Evolutionary conservation across 169 alveolate genomes (phyloP).

Genomic region (Plasmodium reichenowi): DNA sequence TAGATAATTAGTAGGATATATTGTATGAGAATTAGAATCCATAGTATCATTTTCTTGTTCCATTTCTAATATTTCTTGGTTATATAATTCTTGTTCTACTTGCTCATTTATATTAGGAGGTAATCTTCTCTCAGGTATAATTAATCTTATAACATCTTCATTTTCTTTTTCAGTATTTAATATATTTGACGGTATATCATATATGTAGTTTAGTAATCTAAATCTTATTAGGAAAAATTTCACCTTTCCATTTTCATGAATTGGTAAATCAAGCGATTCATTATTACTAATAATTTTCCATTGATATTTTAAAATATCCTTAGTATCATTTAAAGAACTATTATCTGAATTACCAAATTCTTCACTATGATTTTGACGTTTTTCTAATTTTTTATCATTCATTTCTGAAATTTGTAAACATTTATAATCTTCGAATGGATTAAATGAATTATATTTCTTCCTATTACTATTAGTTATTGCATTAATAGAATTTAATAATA

Average conservation of each 20-base stretch:
- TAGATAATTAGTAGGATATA: slow-evolving; percentile 51
- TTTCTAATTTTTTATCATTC: no score
- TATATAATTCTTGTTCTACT: slow-evolving; percentile 65
- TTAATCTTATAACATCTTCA: slow-evolving; percentile 59
- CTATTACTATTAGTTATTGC: neutral
- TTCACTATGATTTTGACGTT: neutral
- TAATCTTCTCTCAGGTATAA: slow-evolving; percentile 67
- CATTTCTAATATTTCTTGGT: slow-evolving; percentile 52
- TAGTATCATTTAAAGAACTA: slow-evolving; percentile 17
- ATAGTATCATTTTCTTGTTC: slow-evolving; percentile 12
- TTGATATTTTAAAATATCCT: slow-evolving; percentile 36
- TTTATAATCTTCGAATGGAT: no score
- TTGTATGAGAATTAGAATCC: slow-evolving; percentile 15
- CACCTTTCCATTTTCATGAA: slow-evolving; percentile 73
- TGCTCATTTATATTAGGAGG: slow-evolving; percentile 67
- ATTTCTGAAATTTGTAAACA: no score
- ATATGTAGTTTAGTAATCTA: slow-evolving; percentile 58
- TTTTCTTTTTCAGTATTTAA: slow-evolving; percentile 53
- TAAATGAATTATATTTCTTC: neutral
- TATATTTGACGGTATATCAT: slow-evolving; percentile 70
- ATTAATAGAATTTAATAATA: neutral
- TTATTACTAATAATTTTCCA: slow-evolving; percentile 59
- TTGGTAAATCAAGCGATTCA: slow-evolving; percentile 75
- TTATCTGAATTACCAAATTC: slow-evolving; percentile 1
- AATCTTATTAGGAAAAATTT: slow-evolving; percentile 61